Evolutionary conservation across 148 eudicot genomes (phyloP).

Genomic region (Spergularia marina): DNA sequence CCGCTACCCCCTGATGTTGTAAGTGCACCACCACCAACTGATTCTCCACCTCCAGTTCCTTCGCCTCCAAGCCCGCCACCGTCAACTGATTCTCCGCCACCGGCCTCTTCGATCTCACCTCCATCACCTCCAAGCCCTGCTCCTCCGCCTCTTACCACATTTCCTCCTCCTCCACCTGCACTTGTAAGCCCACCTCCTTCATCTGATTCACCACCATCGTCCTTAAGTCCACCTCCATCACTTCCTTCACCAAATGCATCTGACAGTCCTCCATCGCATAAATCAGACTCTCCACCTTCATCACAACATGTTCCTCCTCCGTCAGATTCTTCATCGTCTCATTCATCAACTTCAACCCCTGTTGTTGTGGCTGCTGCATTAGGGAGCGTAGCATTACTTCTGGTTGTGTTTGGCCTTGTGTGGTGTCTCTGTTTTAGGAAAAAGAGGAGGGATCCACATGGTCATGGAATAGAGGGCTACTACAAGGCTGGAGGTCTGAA

Average conservation of each 20-base stretch:
- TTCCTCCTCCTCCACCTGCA: constrained; percentile 15
- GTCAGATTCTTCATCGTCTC: constrained; percentile 19
- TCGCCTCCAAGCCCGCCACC: constrained; percentile 23
- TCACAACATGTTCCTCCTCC: constrained; percentile 16
- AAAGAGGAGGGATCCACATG: constrained; percentile 44
- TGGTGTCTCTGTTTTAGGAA: constrained; percentile 50
- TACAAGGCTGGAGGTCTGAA: constrained; percentile 44
- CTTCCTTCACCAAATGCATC: constrained; percentile 24
- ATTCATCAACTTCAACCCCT: constrained; percentile 32
- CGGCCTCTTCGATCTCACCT: constrained; percentile 26
- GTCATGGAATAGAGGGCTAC: constrained; percentile 39
- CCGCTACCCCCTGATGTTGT: neutral
- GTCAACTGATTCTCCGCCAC: constrained; percentile 2
- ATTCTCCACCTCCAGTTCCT: neutral
- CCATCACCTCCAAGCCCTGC: constrained; percentile 23
- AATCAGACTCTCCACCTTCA: constrained; percentile 27
- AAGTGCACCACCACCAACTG: neutral
- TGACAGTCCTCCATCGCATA: constrained; percentile 19
- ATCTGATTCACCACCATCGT: constrained; percentile 14
- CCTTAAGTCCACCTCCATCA: constrained; percentile 19
- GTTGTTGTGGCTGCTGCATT: constrained; percentile 48
- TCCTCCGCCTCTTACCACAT: constrained; percentile 19
- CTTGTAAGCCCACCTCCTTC: constrained; percentile 20
- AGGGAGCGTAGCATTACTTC: constrained; percentile 46
- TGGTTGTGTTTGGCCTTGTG: constrained; percentile 45